Evolutionary conservation across 371 early-diverging fungal species (phyloP).

Genomic region (Syncephalastrum sp.): DNA sequence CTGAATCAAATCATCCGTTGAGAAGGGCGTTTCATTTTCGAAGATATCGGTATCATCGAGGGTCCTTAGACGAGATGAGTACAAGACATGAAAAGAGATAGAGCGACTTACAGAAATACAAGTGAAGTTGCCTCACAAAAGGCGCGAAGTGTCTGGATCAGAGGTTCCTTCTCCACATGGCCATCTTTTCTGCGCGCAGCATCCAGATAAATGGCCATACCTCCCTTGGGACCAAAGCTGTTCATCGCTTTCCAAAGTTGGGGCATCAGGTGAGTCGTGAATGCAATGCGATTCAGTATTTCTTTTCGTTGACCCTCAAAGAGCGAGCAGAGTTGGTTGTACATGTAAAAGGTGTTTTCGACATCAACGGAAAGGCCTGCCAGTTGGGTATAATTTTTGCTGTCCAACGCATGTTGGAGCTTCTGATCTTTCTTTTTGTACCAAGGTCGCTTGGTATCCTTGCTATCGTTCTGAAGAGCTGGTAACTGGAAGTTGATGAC

Average conservation of each 20-base stretch:
- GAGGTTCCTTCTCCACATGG: constrained; percentile 55
- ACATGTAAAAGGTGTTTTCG: constrained; percentile 54
- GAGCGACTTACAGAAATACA: constrained; percentile 50
- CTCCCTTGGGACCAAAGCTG: constrained; percentile 57
- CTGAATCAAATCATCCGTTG: constrained; percentile 49
- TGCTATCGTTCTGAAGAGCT: constrained; percentile 2
- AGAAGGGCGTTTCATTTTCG: constrained; percentile 55
- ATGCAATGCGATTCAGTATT: constrained; percentile 60
- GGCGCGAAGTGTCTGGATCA: constrained; percentile 55
- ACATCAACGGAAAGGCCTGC: constrained; percentile 47
- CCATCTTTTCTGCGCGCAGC: constrained; percentile 44
- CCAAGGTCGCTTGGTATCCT: not conserved
- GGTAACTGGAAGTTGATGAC: constrained; percentile 5
- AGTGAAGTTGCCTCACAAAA: constrained; percentile 64
- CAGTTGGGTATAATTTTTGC: constrained; percentile 10
- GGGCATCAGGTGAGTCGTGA: constrained; percentile 56
- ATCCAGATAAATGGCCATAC: constrained; percentile 55
- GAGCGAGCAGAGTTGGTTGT: constrained; percentile 36
- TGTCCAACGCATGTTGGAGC: not conserved
- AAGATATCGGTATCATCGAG: constrained; percentile 85
- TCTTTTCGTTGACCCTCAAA: constrained; percentile 50
- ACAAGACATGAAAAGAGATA: not conserved
- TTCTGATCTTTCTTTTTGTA: constrained; percentile 7
- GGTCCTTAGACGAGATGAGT: constrained; percentile 41
- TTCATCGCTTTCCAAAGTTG: constrained; percentile 65